Base-by-base conservation (phyloP, 345 rosid species). In the Gossypium sturtianum region DNA sequence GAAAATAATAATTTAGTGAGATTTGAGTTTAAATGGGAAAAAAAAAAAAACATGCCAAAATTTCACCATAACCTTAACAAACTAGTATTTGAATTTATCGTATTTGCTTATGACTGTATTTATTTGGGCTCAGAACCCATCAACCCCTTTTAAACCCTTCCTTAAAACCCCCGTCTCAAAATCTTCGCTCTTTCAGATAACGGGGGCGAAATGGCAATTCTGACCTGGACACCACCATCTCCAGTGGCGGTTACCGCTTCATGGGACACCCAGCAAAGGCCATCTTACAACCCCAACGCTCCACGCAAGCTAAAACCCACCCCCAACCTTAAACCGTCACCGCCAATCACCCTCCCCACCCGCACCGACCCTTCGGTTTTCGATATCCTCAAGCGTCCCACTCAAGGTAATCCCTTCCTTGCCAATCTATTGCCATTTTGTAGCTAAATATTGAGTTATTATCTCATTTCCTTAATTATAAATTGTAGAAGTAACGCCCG, bases 211-310 rank as follows among this genome's bases (percentile, higher is more conserved):
- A 86, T 86, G 89, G 67, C 79, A 70, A 76, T 57, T 62, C 22
- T 84, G 76, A 79, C 82, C 52, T 75, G 68, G 58, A 75, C 75
- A 76, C 73, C 87, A 73, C 29, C 75, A 7, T 22, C 76, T 13
- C 56, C n/a, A 25, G 2, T 77, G 59, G 78, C 80, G 22, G 81
- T 87, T 58, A 84, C 83, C 83, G 93, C 91, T 83, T 84, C 93
- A 7, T 89, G 86, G 83, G 98, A 89, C 84, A 89, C 89, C 56
- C 83, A 86, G 19, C 86, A 85, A 61, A 86, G 85, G 59, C 87
- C 84, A 62, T 75, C 90, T 12, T 90, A 92, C 86, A 90, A 90
- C 56, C 97, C 84, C 43, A 89, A 90, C 80, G 82, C 98, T 70
- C 97, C 97, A 9, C 80, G 83, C 22, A 86, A 83, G 29, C 83